phyloP scores from a whole-genome alignment of 768 basidiomycete species.

The Pleurotus djamor region DNA sequence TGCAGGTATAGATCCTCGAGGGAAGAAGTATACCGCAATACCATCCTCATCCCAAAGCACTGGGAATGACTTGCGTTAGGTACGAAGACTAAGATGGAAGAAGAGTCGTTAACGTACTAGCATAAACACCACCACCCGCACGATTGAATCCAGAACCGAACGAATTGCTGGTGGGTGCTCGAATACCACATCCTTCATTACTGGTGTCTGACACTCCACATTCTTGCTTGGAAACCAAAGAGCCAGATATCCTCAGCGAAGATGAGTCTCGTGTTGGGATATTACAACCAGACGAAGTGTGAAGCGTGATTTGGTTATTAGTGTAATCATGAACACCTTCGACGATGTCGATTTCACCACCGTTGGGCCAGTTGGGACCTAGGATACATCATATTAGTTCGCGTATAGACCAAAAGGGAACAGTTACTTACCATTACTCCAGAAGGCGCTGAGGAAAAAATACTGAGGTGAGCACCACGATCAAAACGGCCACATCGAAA shows the following conservation, averaged over 20 bases:
- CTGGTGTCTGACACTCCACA: constrained; percentile 69
- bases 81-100: not conserved
- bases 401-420: constrained; percentile 71
- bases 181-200: constrained; percentile 83
- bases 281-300: constrained; percentile 71
- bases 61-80: constrained; percentile 21
- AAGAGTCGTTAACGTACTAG: constrained; percentile 55
- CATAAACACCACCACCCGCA: constrained; percentile 87
- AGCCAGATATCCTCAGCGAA: constrained; percentile 56
- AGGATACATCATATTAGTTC: constrained; percentile 37
- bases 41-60: constrained; percentile 79
- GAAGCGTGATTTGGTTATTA: constrained; percentile 79
- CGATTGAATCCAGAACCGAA: constrained; percentile 88
- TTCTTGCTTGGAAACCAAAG: constrained; percentile 66
- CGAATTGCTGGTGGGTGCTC: constrained; percentile 53
- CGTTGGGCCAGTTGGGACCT: constrained; percentile 63
- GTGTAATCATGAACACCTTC: constrained; percentile 84
- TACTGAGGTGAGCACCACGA: not conserved
- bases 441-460: constrained; percentile 35
- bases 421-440: constrained; percentile 48
- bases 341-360: constrained; percentile 82
- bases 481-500: not conserved
- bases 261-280: constrained; percentile 47
- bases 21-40: constrained; percentile 82
- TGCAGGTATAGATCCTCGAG: constrained; percentile 64